These are phyloP conservation scores for Lasiosphaeria hispida DNA, from an alignment of 495 filamentous ascomycete species.

Conservation along the genomic window DNA sequence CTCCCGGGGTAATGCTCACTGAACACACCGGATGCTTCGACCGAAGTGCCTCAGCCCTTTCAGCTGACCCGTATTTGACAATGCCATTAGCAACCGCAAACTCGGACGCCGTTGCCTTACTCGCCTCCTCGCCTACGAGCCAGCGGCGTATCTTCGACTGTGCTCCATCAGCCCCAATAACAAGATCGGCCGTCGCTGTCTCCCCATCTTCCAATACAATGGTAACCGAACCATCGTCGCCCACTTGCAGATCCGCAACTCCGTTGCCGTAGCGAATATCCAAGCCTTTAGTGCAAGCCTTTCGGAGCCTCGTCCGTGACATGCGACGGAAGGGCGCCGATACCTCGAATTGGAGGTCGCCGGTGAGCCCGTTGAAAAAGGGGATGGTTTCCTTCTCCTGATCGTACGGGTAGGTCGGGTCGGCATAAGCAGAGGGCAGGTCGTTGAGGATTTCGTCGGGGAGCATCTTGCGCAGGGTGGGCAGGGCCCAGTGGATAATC, in stretches of 20 bases:
- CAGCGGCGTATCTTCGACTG: constrained; percentile 34
- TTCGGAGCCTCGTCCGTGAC: constrained; percentile 34
- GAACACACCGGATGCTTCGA: neutral
- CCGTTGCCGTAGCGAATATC: constrained; percentile 30
- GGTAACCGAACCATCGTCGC: constrained; percentile 47
- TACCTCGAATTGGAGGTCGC: constrained; percentile 37
- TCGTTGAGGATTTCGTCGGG: constrained; percentile 34
- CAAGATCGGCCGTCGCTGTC: constrained; percentile 18
- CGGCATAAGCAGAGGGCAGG: constrained; percentile 33
- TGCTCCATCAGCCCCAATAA: constrained; percentile 50
- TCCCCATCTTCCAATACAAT: constrained; percentile 22
- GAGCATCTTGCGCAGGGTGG: constrained; percentile 27
- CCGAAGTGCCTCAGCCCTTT: neutral
- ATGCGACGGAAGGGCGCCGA: constrained; percentile 43
- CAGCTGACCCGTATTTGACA: constrained; percentile 2
- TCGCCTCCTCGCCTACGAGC: constrained; percentile 7
- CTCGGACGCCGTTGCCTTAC: neutral
- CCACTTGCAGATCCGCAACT: constrained; percentile 29
- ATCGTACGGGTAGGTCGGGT: constrained; percentile 35
- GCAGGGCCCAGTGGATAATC: constrained; percentile 51
- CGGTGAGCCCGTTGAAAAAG: constrained; percentile 47
- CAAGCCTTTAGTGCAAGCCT: constrained; percentile 21
- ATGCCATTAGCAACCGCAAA: neutral
- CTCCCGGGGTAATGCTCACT: neutral
- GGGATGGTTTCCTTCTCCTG: constrained; percentile 36